phyloP scores from a whole-genome alignment of 257 asterid species.

The Gynochthodes officinalis region DNA sequence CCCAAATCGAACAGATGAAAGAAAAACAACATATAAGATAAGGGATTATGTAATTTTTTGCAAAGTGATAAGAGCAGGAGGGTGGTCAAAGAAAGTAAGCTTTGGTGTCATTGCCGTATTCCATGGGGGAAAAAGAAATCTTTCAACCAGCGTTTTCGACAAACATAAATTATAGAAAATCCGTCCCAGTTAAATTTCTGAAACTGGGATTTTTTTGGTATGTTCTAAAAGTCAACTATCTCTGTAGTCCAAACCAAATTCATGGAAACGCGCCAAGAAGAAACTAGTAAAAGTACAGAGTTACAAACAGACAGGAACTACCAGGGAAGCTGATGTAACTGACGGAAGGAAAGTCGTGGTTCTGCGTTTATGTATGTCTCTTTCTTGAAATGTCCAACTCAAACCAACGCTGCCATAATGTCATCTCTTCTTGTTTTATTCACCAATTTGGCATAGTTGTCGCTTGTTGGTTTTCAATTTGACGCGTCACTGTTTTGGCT shows the following conservation, averaged over 20 bases:
- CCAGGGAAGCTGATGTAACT: neutral
- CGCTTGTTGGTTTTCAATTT: neutral
- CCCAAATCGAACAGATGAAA: neutral
- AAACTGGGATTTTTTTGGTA: neutral
- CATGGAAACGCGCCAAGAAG: constrained; percentile 16
- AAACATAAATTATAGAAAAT: neutral
- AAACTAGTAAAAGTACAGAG: neutral
- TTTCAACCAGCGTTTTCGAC: constrained; percentile 10
- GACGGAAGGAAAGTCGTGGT: neutral
- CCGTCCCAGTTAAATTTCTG: neutral
- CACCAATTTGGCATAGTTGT: constrained; percentile 2
- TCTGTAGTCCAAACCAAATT: neutral
- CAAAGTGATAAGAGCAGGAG: too few relatives aligned
- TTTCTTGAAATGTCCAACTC: constrained; percentile 3
- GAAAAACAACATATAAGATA: neutral
- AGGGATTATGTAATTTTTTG: too few relatives aligned
- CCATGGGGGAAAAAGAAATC: constrained; percentile 37
- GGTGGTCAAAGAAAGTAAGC: constrained; percentile 66
- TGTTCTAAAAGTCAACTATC: neutral
- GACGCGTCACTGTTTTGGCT: neutral
- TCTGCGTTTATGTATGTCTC: too few relatives aligned
- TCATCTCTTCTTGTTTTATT: neutral
- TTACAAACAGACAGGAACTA: too few relatives aligned
- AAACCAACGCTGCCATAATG: neutral
- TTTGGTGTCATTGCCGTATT: constrained; percentile 24